phyloP scores from a whole-genome alignment of 768 basidiomycete species.

The Mycena capillaripes region DNA sequence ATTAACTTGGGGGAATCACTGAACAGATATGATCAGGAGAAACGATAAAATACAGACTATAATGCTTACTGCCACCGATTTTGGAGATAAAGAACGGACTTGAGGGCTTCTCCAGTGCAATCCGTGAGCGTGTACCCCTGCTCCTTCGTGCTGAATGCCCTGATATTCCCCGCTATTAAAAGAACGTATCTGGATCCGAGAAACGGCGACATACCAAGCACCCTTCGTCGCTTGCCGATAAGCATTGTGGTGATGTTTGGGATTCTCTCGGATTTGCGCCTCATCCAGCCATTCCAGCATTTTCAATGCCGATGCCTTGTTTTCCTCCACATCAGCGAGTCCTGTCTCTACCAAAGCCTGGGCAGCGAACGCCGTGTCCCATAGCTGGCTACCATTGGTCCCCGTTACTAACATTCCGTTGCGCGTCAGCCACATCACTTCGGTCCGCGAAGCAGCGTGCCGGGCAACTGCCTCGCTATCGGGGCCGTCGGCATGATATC shows the following conservation, averaged over 20 bases:
- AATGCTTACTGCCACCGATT: constrained; percentile 73
- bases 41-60: neutral
- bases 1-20: constrained; percentile 75
- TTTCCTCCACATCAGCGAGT: constrained; percentile 79
- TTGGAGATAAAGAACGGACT: constrained; percentile 91
- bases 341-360: constrained; percentile 95
- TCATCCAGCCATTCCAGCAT: constrained; percentile 83
- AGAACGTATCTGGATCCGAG: neutral
- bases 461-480: constrained; percentile 81
- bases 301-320: constrained; percentile 71
- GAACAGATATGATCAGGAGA: constrained; percentile 45
- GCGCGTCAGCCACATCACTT: constrained; percentile 93
- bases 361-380: constrained; percentile 93
- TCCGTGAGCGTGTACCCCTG: constrained; percentile 97
- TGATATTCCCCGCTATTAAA: neutral
- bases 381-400: constrained; percentile 94
- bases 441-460: constrained; percentile 81
- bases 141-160: constrained; percentile 78
- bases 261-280: constrained; percentile 79
- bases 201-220: constrained; percentile 54
- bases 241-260: constrained; percentile 70
- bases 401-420: constrained; percentile 97
- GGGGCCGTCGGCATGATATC: constrained; percentile 80
- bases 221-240: constrained; percentile 80
- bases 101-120: constrained; percentile 94